Percentiles rank a stretch among this genome's conserved stretches.
phyloP scores from a whole-genome alignment of 495 filamentous ascomycete species.

The Tuber magnatum region DNA sequence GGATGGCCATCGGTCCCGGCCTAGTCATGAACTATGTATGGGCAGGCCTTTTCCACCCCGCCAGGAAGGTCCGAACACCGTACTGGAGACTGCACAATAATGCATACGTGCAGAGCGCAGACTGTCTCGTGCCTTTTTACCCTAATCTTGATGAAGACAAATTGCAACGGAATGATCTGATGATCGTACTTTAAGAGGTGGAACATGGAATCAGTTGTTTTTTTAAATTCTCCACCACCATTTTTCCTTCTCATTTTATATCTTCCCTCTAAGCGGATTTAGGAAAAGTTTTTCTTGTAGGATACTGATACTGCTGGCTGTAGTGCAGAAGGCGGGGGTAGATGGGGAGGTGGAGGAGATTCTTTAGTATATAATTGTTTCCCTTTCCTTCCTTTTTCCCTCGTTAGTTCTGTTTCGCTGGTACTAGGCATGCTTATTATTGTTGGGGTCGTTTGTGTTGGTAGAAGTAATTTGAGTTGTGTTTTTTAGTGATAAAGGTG shows the following conservation, averaged over 20 bases:
- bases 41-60: slow-evolving; percentile 95
- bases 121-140: slow-evolving; percentile 94
- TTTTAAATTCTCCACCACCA: slow-evolving; percentile 7
- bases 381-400: background rate
- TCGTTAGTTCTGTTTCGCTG: background rate
- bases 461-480: background rate
- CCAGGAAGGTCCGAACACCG: slow-evolving; percentile 81
- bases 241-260: slow-evolving; percentile 19
- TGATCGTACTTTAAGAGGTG: slow-evolving; percentile 63
- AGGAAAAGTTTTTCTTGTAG: slow-evolving; percentile 31
- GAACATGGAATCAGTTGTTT: slow-evolving; percentile 36
- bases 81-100: slow-evolving; percentile 97
- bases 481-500: background rate
- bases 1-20: slow-evolving; percentile 87
- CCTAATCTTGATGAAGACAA: slow-evolving; percentile 69
- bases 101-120: slow-evolving; percentile 88
- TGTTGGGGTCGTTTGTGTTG: background rate
- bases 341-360: background rate
- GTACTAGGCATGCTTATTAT: background rate
- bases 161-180: slow-evolving; percentile 67
- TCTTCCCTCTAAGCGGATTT: slow-evolving; percentile 27
- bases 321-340: slow-evolving; percentile 14
- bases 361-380: background rate
- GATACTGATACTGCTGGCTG: slow-evolving; percentile 19
- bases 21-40: slow-evolving; percentile 93